Evolutionary conservation across 257 asterid genomes (phyloP), one percentile per base, ranked within the genome.

Genomic region (Plantago major): DNA sequence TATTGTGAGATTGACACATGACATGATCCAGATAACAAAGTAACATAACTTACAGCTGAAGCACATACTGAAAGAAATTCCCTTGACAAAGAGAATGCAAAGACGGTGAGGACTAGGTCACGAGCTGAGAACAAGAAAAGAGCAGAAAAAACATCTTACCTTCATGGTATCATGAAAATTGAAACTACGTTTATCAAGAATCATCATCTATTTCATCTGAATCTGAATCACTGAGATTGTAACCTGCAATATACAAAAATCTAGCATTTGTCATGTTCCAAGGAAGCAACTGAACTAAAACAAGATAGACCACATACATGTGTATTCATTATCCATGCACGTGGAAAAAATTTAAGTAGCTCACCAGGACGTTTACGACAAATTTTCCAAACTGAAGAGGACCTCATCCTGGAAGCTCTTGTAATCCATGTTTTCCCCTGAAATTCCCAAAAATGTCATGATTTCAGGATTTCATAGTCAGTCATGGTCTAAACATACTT

Each of bases 201-300:
- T 67, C 78, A 55, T 42, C 70, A 12, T 38, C 69, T 28, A 56
- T 30, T 54, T 84, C 80, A 63, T 87, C 90, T 7, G 93, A 82
- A 77, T 87, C 93, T 0, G 93, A 87, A 73, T 87, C 95, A 60
- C 95, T 87, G 26, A 84, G 90, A 68, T 81, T 87, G 70, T 87
- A 87, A 67, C 95, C 95, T 87, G 72, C 19, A 66, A 58, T 26
- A 45, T 22, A 43, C 69, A 51, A 28, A 62, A 28, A 17, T 55
- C 26, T 38, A 59, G 59, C 6, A 17, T 58, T 15, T 51, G 14
- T 9, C 42, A 50, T 44, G 3, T 13, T 46, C 1, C 7, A 59
- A 54, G 14, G 18, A 55, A 22, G 10, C 11, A 46, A 15, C 19
- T 22, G n/a, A 18, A 33, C n/a, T 53, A 22, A 37, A 38, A 33